phyloP scores from a whole-genome alignment of 2,329 filamentous ascomycete species.

The Sordariomycetes sp. region DNA sequence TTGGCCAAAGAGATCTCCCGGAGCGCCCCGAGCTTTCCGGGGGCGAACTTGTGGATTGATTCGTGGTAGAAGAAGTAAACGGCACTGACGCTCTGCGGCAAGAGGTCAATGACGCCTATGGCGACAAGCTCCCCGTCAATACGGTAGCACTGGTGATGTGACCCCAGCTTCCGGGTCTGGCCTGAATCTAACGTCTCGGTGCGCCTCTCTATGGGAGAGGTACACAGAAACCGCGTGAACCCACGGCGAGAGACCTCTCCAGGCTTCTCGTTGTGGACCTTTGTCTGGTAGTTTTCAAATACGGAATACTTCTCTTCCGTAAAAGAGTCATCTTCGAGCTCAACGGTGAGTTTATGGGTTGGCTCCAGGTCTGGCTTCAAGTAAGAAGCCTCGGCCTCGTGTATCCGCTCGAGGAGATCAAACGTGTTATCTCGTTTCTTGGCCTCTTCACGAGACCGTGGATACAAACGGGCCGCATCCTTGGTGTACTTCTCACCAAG shows the following conservation, averaged over 20 bases:
- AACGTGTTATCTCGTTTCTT: constrained; percentile 58
- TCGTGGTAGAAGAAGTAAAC: constrained; percentile 79
- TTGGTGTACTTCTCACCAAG: constrained; percentile 58
- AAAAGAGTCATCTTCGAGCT: constrained; percentile 58
- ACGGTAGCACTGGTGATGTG: constrained; percentile 74
- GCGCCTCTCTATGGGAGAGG: constrained; percentile 49
- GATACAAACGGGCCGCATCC: constrained; percentile 52
- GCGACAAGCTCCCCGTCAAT: constrained; percentile 67
- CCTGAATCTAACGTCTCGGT: constrained; percentile 34
- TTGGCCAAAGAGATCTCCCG: constrained; percentile 60
- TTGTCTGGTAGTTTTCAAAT: constrained; percentile 64
- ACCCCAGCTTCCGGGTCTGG: constrained; percentile 49
- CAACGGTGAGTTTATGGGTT: constrained; percentile 57
- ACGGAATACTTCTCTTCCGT: constrained; percentile 66
- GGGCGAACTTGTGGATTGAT: constrained; percentile 57
- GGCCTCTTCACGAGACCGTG: constrained; percentile 55
- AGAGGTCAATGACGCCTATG: constrained; percentile 64
- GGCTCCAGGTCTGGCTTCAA: constrained; percentile 51
- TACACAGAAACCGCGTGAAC: constrained; percentile 66
- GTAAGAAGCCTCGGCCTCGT: constrained; percentile 51
- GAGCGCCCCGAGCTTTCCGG: constrained; percentile 67
- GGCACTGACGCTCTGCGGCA: constrained; percentile 67
- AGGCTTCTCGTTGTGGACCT: constrained; percentile 59
- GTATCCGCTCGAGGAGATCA: constrained; percentile 53
- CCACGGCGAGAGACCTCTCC: constrained; percentile 46